A percentile compares a stretch with the other conserved stretches of the same genome.
Evolutionary conservation across 345 rosid genomes (phyloP).

Genomic region (Rubroshorea leprosula): DNA sequence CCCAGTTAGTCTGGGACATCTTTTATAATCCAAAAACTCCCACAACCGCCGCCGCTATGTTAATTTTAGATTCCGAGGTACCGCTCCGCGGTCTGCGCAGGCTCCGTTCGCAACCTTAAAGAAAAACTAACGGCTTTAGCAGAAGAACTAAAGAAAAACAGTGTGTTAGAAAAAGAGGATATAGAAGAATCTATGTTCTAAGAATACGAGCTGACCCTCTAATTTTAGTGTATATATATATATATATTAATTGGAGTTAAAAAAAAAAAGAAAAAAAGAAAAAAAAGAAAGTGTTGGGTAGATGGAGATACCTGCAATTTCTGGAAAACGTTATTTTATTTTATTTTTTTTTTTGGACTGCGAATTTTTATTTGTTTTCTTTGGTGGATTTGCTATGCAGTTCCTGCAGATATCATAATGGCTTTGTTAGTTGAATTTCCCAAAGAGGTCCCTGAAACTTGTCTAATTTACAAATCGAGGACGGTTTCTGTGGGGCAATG

Average conservation of each 20-base stretch:
- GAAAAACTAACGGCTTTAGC: background rate
- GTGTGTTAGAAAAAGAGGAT: slow-evolving; percentile 8
- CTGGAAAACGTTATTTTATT: slow-evolving; percentile 2
- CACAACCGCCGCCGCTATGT: slow-evolving; percentile 30
- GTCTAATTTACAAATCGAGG: slow-evolving; percentile 9
- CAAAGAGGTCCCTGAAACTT: slow-evolving; percentile 7
- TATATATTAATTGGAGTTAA: no score
- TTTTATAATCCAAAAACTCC: slow-evolving; percentile 16
- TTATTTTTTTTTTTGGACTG: slow-evolving; percentile 2
- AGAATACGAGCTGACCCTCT: slow-evolving; percentile 26
- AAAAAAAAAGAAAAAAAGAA: slow-evolving; percentile 17
- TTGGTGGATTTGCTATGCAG: slow-evolving; percentile 26
- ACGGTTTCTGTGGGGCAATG: background rate
- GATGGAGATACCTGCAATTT: slow-evolving; percentile 22
- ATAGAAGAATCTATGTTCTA: slow-evolving; percentile 33
- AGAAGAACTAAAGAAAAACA: background rate
- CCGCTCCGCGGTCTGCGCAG: slow-evolving; percentile 19
- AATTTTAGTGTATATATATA: no score
- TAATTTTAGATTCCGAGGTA: slow-evolving; percentile 38
- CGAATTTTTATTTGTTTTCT: slow-evolving; percentile 5
- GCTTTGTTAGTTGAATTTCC: slow-evolving; percentile 18
- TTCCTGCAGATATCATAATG: slow-evolving; percentile 28
- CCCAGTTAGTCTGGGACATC: slow-evolving; percentile 98
- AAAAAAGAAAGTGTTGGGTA: slow-evolving; percentile 10
- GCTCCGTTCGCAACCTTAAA: slow-evolving; percentile 24